phyloP scores from a whole-genome alignment of 106 monocot species.

The Dendrobium huoshanense region DNA sequence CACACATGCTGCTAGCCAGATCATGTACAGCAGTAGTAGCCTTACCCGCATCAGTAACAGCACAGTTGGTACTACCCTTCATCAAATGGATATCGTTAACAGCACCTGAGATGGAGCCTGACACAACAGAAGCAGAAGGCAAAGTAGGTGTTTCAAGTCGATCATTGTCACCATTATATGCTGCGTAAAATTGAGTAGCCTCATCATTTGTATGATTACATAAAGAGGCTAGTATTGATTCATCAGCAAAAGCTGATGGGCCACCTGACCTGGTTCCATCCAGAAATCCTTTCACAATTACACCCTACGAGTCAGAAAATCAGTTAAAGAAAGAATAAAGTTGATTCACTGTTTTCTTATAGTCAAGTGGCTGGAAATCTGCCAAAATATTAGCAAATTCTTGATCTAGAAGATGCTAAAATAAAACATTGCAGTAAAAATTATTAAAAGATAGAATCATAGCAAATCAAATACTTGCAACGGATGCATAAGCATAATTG shows the following conservation, averaged over 20 bases:
- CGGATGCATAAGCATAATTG: too few species aligned
- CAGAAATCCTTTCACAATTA: constrained; percentile 27
- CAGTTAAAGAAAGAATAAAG: constrained; percentile 16
- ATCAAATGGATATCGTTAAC: constrained; percentile 15
- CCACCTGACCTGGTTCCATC: constrained; percentile 45
- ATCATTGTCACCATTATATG: constrained; percentile 32
- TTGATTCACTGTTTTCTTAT: constrained; percentile 19
- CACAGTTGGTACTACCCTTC: constrained; percentile 18
- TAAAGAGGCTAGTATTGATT: constrained; percentile 71
- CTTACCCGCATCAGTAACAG: constrained; percentile 24
- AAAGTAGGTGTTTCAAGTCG: constrained; percentile 22
- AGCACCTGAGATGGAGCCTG: constrained; percentile 16
- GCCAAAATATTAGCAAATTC: too few species aligned
- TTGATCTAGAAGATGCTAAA: too few species aligned
- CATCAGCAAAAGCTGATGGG: constrained; percentile 71
- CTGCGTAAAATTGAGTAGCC: constrained; percentile 20
- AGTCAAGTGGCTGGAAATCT: constrained; percentile 33
- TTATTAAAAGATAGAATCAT: too few species aligned
- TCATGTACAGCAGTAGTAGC: constrained; percentile 13
- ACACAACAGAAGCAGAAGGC: constrained; percentile 31
- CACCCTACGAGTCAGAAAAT: constrained; percentile 23
- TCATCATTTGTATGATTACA: constrained; percentile 46
- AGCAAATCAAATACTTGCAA: too few species aligned
- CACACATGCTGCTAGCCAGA: constrained; percentile 24
- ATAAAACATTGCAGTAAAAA: too few species aligned